Evolutionary conservation across 2,329 filamentous ascomycete genomes (phyloP).

Genomic region (Sporothrix curviconia): DNA sequence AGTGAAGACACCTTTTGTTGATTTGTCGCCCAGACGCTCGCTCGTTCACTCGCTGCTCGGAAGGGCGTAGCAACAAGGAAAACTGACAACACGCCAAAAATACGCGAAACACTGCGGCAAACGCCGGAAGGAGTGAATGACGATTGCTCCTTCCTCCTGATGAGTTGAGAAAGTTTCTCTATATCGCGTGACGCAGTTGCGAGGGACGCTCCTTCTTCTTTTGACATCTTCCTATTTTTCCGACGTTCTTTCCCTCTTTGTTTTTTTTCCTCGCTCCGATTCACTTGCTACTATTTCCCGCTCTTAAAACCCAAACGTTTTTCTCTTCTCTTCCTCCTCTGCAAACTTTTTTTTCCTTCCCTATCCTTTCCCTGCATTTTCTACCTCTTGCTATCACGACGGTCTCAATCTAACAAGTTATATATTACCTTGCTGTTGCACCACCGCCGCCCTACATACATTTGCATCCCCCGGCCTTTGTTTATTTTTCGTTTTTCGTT

Average conservation of each 20-base stretch:
- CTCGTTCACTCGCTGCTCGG: neutral
- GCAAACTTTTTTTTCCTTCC: neutral
- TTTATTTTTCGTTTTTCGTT: neutral
- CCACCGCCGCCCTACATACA: conserved; percentile 2
- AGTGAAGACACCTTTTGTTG: neutral
- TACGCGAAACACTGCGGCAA: neutral
- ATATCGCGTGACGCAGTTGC: conserved; percentile 1
- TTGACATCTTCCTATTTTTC: neutral
- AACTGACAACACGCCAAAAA: neutral
- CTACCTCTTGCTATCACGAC: neutral
- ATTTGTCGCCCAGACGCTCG: neutral
- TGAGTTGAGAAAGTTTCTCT: no score
- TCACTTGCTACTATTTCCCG: neutral
- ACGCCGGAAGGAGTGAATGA: neutral
- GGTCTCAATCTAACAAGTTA: conserved; percentile 3
- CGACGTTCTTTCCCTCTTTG: neutral
- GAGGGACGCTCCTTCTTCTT: conserved; percentile 2
- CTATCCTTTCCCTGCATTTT: neutral
- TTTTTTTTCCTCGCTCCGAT: neutral
- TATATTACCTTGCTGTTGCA: conserved; percentile 6
- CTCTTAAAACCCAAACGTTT: neutral
- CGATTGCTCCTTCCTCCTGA: neutral
- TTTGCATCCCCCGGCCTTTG: neutral
- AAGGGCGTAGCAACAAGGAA: neutral
- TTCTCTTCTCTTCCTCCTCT: neutral